A percentile compares a stretch with the other conserved stretches of the same genome.
Conservation (phyloP, 2,329 filamentous ascomycete species). For the Talaromyces atroroseus region DNA sequence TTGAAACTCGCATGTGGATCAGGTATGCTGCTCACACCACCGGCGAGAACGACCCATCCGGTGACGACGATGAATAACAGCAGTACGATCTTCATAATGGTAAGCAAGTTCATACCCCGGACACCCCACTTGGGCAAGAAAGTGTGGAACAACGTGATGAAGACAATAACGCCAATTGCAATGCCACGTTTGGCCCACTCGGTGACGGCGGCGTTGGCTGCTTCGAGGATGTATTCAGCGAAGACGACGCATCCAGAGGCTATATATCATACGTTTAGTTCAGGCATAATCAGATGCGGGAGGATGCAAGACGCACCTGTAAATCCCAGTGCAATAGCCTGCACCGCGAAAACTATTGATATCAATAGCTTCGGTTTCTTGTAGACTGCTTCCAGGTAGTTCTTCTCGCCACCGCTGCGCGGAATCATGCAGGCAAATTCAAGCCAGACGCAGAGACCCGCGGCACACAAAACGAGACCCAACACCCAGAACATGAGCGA, state of each 20-base stretch:
- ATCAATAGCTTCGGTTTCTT: slow-evolving; percentile 40
- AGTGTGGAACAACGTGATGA: slow-evolving; percentile 40
- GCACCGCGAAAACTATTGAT: slow-evolving; percentile 46
- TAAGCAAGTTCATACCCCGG: slow-evolving; percentile 41
- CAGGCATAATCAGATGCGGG: slow-evolving; percentile 11
- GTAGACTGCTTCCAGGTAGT: slow-evolving; percentile 47
- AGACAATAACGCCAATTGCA: slow-evolving; percentile 22
- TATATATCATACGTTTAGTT: neutral
- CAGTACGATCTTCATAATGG: slow-evolving; percentile 43
- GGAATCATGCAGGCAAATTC: slow-evolving; percentile 45
- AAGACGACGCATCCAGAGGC: slow-evolving; percentile 23
- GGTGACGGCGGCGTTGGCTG: slow-evolving; percentile 19
- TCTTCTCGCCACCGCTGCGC: slow-evolving; percentile 42
- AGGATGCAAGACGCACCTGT: slow-evolving; percentile 36
- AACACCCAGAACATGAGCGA: slow-evolving; percentile 52
- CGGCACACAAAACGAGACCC: slow-evolving; percentile 43
- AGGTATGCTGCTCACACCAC: slow-evolving; percentile 9
- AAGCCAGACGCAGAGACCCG: slow-evolving; percentile 44
- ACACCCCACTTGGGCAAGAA: slow-evolving; percentile 36
- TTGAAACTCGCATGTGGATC: slow-evolving; percentile 13
- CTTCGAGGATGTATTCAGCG: slow-evolving; percentile 22
- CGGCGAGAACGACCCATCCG: slow-evolving; percentile 28
- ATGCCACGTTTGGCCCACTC: slow-evolving; percentile 24
- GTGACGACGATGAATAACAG: slow-evolving; percentile 28
- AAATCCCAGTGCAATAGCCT: slow-evolving; percentile 42